These are phyloP conservation scores for Cladochytrium tenue DNA, from an alignment of 371 early-diverging fungal species.

Conservation along the genomic window DNA sequence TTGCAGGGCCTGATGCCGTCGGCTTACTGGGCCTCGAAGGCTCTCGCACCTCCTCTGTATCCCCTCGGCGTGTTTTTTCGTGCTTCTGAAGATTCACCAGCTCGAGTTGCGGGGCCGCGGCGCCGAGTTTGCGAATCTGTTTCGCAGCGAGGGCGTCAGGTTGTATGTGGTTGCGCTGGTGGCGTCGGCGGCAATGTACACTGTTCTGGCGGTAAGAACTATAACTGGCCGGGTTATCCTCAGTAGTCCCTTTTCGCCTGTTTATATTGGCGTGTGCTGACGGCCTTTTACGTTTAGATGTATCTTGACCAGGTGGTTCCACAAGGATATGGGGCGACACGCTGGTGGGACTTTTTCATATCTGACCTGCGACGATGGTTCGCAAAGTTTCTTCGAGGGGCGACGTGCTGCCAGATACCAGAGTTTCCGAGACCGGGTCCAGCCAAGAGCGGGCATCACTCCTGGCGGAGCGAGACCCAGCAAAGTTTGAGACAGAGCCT, in stretches of 20 bases:
- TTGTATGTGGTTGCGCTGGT: slow-evolving; percentile 16
- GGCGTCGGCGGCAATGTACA: slow-evolving; percentile 5
- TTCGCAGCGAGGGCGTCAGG: slow-evolving; percentile 12
- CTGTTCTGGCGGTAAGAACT: slow-evolving; percentile 7
- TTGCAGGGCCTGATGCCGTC: no score
- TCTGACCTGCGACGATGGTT: slow-evolving; percentile 19
- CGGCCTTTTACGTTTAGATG: no score
- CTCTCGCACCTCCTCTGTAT: no score
- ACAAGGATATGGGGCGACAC: slow-evolving; percentile 58
- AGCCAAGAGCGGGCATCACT: neutral
- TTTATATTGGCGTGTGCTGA: no score
- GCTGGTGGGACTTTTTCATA: slow-evolving; percentile 62
- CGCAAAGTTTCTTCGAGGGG: no score
- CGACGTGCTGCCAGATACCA: no score
- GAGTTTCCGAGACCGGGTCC: neutral
- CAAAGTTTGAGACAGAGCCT: slow-evolving; percentile 31
- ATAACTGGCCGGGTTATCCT: no score
- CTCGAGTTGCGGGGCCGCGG: slow-evolving; percentile 13
- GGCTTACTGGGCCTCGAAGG: no score
- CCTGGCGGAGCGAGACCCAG: slow-evolving; percentile 4
- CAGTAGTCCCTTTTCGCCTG: no score
- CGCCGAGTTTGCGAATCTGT: slow-evolving; percentile 12
- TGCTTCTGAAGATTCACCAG: slow-evolving; percentile 13
- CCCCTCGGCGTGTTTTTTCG: slow-evolving; percentile 22
- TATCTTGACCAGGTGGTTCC: slow-evolving; percentile 64